Conservation (phyloP, 768 basidiomycete genomes). For the Boletus bicolor region DNA sequence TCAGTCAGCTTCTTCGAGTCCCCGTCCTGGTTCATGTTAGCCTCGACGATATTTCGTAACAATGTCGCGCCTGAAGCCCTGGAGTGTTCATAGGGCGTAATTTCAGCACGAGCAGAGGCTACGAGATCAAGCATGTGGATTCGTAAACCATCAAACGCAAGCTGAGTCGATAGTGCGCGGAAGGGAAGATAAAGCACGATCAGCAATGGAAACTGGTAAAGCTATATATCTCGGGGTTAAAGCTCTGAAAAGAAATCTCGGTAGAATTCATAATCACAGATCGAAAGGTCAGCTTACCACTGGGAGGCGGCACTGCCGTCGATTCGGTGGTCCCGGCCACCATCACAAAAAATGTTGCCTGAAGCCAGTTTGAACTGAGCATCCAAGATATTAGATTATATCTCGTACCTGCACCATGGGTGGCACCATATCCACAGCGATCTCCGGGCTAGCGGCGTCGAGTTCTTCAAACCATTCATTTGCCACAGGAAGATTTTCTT, state of each 20-base stretch:
- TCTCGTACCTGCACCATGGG: constrained; percentile 15
- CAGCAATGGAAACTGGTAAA: constrained; percentile 24
- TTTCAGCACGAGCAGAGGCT: constrained; percentile 35
- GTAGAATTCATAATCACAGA: constrained; percentile 30
- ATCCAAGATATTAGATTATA: neutral
- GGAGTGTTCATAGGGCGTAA: constrained; percentile 27
- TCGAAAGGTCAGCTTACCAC: constrained; percentile 36
- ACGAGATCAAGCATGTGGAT: constrained; percentile 43
- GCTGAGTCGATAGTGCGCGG: constrained; percentile 24
- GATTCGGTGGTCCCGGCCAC: constrained; percentile 34
- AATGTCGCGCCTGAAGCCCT: constrained; percentile 34
- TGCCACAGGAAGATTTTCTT: constrained; percentile 38
- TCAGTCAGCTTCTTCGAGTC: constrained; percentile 36
- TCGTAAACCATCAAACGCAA: constrained; percentile 37
- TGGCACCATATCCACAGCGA: constrained; percentile 17
- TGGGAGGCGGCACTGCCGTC: constrained; percentile 18
- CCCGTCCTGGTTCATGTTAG: constrained; percentile 41
- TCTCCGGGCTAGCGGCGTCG: constrained; percentile 18
- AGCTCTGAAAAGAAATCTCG: constrained; percentile 27
- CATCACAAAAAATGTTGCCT: constrained; percentile 40
- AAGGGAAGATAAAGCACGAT: constrained; percentile 38
- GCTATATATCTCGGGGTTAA: constrained; percentile 32
- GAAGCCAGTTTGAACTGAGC: neutral
- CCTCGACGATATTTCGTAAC: constrained; percentile 44
- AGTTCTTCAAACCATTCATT: constrained; percentile 43